Evolutionary conservation across 1,284 basidiomycete genomes (phyloP).

Genomic region (Leccinum angustisporum): DNA sequence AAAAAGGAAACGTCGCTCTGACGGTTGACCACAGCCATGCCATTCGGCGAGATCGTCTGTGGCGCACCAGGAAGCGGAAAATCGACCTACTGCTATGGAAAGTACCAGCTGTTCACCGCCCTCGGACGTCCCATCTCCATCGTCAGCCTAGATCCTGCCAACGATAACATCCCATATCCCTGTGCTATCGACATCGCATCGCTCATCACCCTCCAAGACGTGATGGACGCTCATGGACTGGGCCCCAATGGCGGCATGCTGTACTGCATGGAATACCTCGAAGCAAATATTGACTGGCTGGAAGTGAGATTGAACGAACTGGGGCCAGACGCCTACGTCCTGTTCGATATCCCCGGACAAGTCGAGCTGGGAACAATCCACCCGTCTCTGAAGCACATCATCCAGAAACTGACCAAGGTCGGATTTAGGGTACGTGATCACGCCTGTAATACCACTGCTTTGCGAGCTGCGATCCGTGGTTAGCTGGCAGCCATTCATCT

Average conservation of each 20-base stretch:
- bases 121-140: slow-evolving; percentile 84
- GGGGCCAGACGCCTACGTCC: slow-evolving; percentile 76
- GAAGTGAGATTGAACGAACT: slow-evolving; percentile 70
- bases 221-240: slow-evolving; percentile 82
- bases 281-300: slow-evolving; percentile 95
- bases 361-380: slow-evolving; percentile 98
- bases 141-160: slow-evolving; percentile 96
- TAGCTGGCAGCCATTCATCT: slow-evolving; percentile 94
- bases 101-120: slow-evolving; percentile 89
- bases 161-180: slow-evolving; percentile 87
- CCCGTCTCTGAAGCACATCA: slow-evolving; percentile 79
- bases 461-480: slow-evolving; percentile 24
- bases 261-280: slow-evolving; percentile 97
- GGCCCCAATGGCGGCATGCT: slow-evolving; percentile 98
- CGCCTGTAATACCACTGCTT: slow-evolving; percentile 3
- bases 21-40: slow-evolving; percentile 45
- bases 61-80: slow-evolving; percentile 94
- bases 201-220: slow-evolving; percentile 86
- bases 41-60: slow-evolving; percentile 86
- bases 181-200: slow-evolving; percentile 85
- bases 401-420: slow-evolving; percentile 63
- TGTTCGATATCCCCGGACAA: slow-evolving; percentile 97
- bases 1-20: neutral
- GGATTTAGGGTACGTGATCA: slow-evolving; percentile 77
- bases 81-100: slow-evolving; percentile 92